Percentiles rank a stretch among this genome's conserved stretches.
Evolutionary conservation across 441 rosid genomes (phyloP).

Genomic region (Croton setiger): DNA sequence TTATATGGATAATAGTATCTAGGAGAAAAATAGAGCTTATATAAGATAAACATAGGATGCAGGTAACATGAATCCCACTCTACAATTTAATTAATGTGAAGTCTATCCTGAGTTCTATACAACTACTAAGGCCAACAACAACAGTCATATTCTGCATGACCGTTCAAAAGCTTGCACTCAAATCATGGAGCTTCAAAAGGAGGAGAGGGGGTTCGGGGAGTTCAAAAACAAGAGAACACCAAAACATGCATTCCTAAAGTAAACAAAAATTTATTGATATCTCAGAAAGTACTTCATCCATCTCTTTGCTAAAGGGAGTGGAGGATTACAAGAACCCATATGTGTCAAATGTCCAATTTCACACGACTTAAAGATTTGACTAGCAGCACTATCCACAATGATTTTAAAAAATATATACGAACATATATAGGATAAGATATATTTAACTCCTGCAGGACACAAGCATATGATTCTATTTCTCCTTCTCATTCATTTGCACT

Average conservation of each 20-base stretch:
- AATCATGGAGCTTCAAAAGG: not conserved
- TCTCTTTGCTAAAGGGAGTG: not conserved
- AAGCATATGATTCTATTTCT: not conserved
- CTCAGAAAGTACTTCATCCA: not conserved
- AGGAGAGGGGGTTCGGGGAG: not conserved
- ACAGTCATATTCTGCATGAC: not conserved
- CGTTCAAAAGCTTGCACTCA: not conserved
- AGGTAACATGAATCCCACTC: not conserved
- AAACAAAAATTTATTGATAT: no score
- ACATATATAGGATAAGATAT: not conserved
- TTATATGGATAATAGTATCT: not conserved
- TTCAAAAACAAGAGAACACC: not conserved
- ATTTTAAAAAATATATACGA: conserved; percentile 2
- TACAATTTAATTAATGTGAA: not conserved
- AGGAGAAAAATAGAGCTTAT: not conserved
- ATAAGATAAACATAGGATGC: not conserved
- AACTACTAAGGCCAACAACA: not conserved
- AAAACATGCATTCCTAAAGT: not conserved
- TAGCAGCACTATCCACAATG: not conserved
- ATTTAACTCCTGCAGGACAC: not conserved
- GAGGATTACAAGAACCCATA: not conserved
- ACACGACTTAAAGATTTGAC: not conserved
- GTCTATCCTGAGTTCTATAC: not conserved
- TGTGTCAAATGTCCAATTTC: not conserved
- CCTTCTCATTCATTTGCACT: not conserved